A percentile compares a stretch with the other conserved stretches of the same genome.
Conservation (phyloP, 2,329 filamentous ascomycete species). For the Coleophoma eucalyptorum region DNA sequence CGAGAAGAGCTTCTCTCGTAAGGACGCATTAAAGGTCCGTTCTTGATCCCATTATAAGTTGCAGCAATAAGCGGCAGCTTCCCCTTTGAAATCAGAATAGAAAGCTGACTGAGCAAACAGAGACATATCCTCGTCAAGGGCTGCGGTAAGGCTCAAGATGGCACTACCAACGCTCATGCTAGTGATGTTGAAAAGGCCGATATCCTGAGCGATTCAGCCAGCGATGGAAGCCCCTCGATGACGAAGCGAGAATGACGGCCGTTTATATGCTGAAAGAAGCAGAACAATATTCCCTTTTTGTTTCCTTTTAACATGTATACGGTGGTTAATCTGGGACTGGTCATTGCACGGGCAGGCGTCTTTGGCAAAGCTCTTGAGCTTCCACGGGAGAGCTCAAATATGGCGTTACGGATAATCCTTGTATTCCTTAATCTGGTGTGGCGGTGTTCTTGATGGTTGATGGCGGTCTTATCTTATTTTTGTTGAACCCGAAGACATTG, state of each 20-base stretch:
- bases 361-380: neutral
- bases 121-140: slow-evolving; percentile 66
- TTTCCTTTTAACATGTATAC: neutral
- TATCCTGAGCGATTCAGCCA: slow-evolving; percentile 24
- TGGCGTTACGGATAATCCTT: too few species aligned
- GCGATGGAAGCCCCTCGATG: slow-evolving; percentile 2
- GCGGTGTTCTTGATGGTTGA: too few species aligned
- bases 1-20: slow-evolving; percentile 94
- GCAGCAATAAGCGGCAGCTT: slow-evolving; percentile 10
- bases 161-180: slow-evolving; percentile 13
- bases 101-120: slow-evolving; percentile 35
- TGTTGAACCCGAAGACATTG: too few species aligned
- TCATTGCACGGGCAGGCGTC: neutral
- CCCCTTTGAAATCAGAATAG: slow-evolving; percentile 1
- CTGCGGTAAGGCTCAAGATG: slow-evolving; percentile 46
- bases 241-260: slow-evolving; percentile 1
- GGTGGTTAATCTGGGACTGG: too few species aligned
- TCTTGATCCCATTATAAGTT: slow-evolving; percentile 15
- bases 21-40: slow-evolving; percentile 92
- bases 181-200: slow-evolving; percentile 23
- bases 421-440: too few species aligned
- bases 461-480: too few species aligned
- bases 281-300: neutral
- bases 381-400: too few species aligned
- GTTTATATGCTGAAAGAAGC: neutral